phyloP scores from a whole-genome alignment of 495 filamentous ascomycete genomes.

The Talaromyces proteolyticus region DNA sequence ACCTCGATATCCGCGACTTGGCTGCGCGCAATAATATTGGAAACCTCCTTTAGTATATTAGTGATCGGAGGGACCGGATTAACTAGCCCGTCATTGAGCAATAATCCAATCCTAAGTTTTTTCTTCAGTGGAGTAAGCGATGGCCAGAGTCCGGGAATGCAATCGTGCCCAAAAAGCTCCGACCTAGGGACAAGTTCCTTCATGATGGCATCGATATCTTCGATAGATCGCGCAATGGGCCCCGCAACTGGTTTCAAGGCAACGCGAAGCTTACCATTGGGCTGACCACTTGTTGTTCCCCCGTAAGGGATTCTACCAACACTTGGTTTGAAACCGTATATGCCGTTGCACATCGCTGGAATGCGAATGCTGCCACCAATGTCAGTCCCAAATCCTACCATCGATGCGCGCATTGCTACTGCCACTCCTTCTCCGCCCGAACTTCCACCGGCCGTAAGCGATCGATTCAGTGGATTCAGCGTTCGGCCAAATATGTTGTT shows the following conservation, averaged over 20 bases:
- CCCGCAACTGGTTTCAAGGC: slow-evolving; percentile 44
- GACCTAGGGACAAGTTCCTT: slow-evolving; percentile 41
- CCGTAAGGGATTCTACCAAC: slow-evolving; percentile 55
- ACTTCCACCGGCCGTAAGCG: slow-evolving; percentile 54
- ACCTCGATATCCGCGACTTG: slow-evolving; percentile 38
- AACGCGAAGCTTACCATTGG: slow-evolving; percentile 26
- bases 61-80: slow-evolving; percentile 54
- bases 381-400: slow-evolving; percentile 64
- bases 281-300: slow-evolving; percentile 54
- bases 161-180: slow-evolving; percentile 42
- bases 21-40: slow-evolving; percentile 28
- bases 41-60: slow-evolving; percentile 47
- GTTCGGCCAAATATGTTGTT: slow-evolving; percentile 46
- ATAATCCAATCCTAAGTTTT: slow-evolving; percentile 47
- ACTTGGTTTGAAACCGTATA: slow-evolving; percentile 63
- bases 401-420: slow-evolving; percentile 50
- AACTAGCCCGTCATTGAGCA: slow-evolving; percentile 51
- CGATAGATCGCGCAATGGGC: slow-evolving; percentile 37
- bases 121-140: slow-evolving; percentile 7
- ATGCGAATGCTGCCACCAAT: slow-evolving; percentile 61
- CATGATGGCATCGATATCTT: slow-evolving; percentile 43
- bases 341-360: slow-evolving; percentile 57
- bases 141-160: slow-evolving; percentile 43
- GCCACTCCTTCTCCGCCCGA: slow-evolving; percentile 64
- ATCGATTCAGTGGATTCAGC: slow-evolving; percentile 50